Conservation (phyloP, 768 basidiomycete species). For the Suillus fuscotomentosus region DNA sequence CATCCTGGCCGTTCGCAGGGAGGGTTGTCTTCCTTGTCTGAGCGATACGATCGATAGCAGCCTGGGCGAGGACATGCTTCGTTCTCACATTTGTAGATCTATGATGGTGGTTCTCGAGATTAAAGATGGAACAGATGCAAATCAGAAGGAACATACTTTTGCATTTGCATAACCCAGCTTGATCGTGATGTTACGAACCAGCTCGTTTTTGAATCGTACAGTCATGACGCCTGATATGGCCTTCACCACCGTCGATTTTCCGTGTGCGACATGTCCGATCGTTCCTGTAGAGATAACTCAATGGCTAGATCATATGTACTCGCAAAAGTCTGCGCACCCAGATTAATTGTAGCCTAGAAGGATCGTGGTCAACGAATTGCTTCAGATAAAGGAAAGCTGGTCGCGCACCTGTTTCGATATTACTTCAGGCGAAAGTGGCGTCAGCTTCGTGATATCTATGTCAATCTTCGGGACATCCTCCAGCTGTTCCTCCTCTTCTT, state of each 20-base stretch:
- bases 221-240: slow-evolving; percentile 99
- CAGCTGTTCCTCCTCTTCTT: slow-evolving; percentile 57
- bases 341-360: slow-evolving; percentile 88
- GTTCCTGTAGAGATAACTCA: slow-evolving; percentile 58
- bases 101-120: slow-evolving; percentile 7
- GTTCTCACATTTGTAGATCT: slow-evolving; percentile 99
- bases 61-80: slow-evolving; percentile 90
- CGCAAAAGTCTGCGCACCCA: slow-evolving; percentile 49
- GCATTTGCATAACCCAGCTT: slow-evolving; percentile 99
- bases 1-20: slow-evolving; percentile 94
- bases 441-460: slow-evolving; percentile 78
- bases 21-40: slow-evolving; percentile 91
- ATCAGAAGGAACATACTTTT: slow-evolving; percentile 60
- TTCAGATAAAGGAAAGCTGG: neutral
- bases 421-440: slow-evolving; percentile 86
- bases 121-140: slow-evolving; percentile 8
- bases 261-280: slow-evolving; percentile 98
- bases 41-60: slow-evolving; percentile 91
- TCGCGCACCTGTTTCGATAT: slow-evolving; percentile 85
- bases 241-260: slow-evolving; percentile 95
- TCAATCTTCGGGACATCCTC: slow-evolving; percentile 66
- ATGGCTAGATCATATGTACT: neutral
- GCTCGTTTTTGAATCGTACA: slow-evolving; percentile 98
- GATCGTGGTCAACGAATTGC: slow-evolving; percentile 1
- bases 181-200: slow-evolving; percentile 98